Base-by-base conservation (phyloP, 2,329 filamentous ascomycete species). In the Cercospora zeina region DNA sequence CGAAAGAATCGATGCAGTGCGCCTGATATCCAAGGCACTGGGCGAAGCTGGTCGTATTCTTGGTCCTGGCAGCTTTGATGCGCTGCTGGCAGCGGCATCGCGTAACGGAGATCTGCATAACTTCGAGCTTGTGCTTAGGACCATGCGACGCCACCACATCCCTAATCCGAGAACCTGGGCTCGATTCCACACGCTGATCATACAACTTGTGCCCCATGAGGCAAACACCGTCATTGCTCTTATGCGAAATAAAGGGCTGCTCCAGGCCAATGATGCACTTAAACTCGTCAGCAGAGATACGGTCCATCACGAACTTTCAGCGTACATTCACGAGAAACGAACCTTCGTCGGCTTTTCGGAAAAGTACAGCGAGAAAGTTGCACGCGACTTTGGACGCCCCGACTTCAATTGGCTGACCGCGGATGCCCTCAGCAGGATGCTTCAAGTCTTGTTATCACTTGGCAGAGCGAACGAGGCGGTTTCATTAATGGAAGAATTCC, bases 131-230 rank as follows among this genome's bases (percentile, higher is more conserved):
- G 14, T 66, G 6, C 55, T 72, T 10, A 61, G 59, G 7, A 39
- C 63, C n/a, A 73, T 75, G 71, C 59, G 66, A 4, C 56, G 63
- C 4, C 61, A 65, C 2, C 11, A 69, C 4, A 45, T 21, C 1
- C 68, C 72, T 1, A 64, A 61, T 4, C 50, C 61, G 21, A 61
- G 57, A 8, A 71, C 68, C 2, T 75, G 73, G 73, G 45, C 60
- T 0, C 53, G 47, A 13, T 67, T 73, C 16, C 65, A 71, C 34
- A 45, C 64, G 2, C 62, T 73, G 13, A 54, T 69, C 8, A 68
- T 65, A 33, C 64, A 59, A 2, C 51, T 60, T 49, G 55, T 63
- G 36, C 47, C 63, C 1, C 33, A 59, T 8, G 50, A 63, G 9
- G 64, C 60, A 16, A 62, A 59, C 1, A 21, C 55, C 14, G 50